These are phyloP conservation scores for Rhynchospora tenuis DNA, from an alignment of 176 grass and related monocot species.

Conservation along the genomic window DNA sequence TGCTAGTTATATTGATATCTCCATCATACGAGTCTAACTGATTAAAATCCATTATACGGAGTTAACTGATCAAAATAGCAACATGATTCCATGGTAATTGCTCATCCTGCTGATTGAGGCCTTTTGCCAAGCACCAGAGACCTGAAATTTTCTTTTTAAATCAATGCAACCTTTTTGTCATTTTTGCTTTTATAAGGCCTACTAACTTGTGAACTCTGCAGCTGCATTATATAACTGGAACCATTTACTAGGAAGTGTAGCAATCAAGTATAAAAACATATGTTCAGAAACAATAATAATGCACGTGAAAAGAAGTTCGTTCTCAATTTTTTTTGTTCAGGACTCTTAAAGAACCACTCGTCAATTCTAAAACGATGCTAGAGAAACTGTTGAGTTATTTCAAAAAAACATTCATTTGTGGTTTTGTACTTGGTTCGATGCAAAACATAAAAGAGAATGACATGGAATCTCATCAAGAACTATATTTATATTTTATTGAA, in stretches of 20 bases:
- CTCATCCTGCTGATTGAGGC: no score
- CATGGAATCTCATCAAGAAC: background rate
- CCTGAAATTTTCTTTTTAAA: no score
- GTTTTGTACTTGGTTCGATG: background rate
- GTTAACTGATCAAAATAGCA: background rate
- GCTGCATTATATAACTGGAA: no score
- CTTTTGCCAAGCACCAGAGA: no score
- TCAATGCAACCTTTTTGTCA: no score
- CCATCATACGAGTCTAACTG: background rate
- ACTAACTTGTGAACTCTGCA: no score
- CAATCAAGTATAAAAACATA: no score
- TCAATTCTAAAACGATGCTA: background rate
- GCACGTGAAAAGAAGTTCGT: no score
- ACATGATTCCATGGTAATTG: no score
- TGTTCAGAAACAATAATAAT: no score
- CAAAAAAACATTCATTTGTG: background rate
- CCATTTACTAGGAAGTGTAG: no score
- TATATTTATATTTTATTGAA: background rate
- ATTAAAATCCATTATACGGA: background rate
- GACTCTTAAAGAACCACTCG: background rate
- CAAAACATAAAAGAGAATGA: background rate
- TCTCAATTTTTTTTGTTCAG: background rate
- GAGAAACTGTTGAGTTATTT: background rate
- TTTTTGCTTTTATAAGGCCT: no score
- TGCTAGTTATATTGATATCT: background rate